These are phyloP conservation scores for Pugionium cornutum DNA, from an alignment of 345 rosid genomes.

Conservation along the genomic window DNA sequence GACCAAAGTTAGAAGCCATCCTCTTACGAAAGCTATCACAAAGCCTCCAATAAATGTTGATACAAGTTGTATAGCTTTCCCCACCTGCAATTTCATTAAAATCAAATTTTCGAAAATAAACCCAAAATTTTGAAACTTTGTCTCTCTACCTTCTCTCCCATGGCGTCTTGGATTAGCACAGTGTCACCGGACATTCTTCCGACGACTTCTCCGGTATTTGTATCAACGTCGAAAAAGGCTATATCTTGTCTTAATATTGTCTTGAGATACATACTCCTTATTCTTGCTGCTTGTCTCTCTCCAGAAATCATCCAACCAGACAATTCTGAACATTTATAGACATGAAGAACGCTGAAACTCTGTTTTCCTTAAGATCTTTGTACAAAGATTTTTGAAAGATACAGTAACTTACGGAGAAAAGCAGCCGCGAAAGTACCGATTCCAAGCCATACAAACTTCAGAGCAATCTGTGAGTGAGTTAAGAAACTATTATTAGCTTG, in stretches of 20 bases:
- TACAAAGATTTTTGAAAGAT: no score
- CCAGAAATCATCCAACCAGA: slow-evolving; percentile 80
- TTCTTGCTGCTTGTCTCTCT: slow-evolving; percentile 64
- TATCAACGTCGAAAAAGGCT: slow-evolving; percentile 66
- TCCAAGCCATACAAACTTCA: slow-evolving; percentile 64
- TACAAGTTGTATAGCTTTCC: slow-evolving; percentile 58
- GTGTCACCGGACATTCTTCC: slow-evolving; percentile 73
- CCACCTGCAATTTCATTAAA: slow-evolving; percentile 47
- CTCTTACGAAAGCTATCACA: slow-evolving; percentile 56
- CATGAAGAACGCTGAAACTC: background rate
- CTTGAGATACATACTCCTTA: slow-evolving; percentile 57
- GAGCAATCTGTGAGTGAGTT: slow-evolving; percentile 46
- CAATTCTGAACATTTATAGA: slow-evolving; percentile 50
- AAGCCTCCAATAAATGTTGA: slow-evolving; percentile 69
- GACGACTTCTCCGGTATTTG: slow-evolving; percentile 66
- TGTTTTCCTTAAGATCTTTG: no score
- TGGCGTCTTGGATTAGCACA: slow-evolving; percentile 73
- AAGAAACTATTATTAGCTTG: background rate
- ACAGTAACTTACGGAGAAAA: slow-evolving; percentile 59
- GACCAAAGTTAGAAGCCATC: slow-evolving; percentile 73
- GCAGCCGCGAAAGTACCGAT: slow-evolving; percentile 54
- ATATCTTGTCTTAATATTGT: slow-evolving; percentile 71
- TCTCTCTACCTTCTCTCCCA: slow-evolving; percentile 76
- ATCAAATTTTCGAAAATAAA: background rate
- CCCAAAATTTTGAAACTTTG: background rate